Evolutionary conservation across 768 basidiomycete species (phyloP).

Genomic region (Sarcomyxa edulis): DNA sequence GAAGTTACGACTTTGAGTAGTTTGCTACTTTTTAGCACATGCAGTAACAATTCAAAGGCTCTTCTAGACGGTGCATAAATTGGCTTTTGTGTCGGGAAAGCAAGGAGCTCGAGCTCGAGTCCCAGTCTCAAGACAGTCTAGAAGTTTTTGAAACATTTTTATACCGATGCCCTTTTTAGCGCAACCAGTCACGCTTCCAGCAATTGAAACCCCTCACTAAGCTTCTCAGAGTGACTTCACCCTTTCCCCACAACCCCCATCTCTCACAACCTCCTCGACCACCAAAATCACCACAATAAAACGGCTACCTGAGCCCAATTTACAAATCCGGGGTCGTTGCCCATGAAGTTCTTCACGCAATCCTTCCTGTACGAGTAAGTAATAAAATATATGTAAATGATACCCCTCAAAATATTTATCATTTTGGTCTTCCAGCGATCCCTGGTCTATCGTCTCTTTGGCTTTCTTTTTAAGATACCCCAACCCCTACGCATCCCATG

Average conservation of each 20-base stretch:
- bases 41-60: too few species aligned
- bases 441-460: slow-evolving; percentile 88
- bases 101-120: too few species aligned
- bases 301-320: not conserved
- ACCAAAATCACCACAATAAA: not conserved
- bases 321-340: slow-evolving; percentile 22
- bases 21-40: too few species aligned
- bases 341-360: slow-evolving; percentile 55
- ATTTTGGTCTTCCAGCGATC: slow-evolving; percentile 54
- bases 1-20: slow-evolving; percentile 34
- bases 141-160: too few species aligned
- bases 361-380: slow-evolving; percentile 52
- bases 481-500: slow-evolving; percentile 90
- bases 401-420: not conserved
- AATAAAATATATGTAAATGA: slow-evolving; percentile 3
- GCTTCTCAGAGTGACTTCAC: slow-evolving; percentile 5
- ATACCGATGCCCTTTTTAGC: too few species aligned
- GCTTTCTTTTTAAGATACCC: slow-evolving; percentile 96
- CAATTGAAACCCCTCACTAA: too few species aligned
- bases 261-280: not conserved
- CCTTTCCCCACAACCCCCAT: slow-evolving; percentile 4
- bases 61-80: too few species aligned
- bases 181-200: not conserved
- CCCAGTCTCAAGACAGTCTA: too few species aligned
- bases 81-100: too few species aligned